Base-by-base conservation (phyloP, 768 basidiomycete genomes). In the Boletus patriciae region DNA sequence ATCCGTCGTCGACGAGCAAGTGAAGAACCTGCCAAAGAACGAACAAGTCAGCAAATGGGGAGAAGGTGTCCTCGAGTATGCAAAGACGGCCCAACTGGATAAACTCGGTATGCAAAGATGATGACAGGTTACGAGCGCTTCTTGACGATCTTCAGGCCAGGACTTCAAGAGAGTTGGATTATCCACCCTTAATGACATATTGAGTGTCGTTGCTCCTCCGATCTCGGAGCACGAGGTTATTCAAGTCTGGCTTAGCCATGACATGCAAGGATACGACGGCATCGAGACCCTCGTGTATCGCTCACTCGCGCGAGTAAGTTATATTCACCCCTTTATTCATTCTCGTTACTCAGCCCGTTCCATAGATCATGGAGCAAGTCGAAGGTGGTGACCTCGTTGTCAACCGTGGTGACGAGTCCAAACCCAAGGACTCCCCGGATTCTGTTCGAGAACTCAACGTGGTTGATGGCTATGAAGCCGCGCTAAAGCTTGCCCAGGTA, bases 181-280 rank as follows among this genome's bases (percentile, higher is more conserved):
- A 37, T 93, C 92, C 11, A 94, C 95, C 3, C 76, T 98, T 27
- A 92, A 85, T 3, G 94, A 96, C 55, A 87, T 99, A 54, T 77
- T 99, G 49, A 96, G 98, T 69, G 96, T 89, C 29, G 96, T 99
- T 57, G 97, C 97, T 0, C 97, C 97, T 41, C 97, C 97, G 13
- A 98, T 98, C 65, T 92, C 95, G 25, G 95, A 96, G 71, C 96
- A 98, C 69, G 97, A 99, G 73, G 93, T 98, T 16, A 94, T 99
- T 61, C 86, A 97, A 70, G 87, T 99, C 9, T 93, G 92, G 89
- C 76, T 99, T 38, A 90, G 88, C 66, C 95, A 98, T 74, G 94
- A 97, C 62, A 95, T 99, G 95, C 80, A 83, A 60, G 97, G 97
- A 18, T 98, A 96, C 69, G 94, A 95, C 55, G 97, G 97, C 8